phyloP scores from a whole-genome alignment of 2,329 filamentous ascomycete genomes.

The Emericellopsis cladophorae region DNA sequence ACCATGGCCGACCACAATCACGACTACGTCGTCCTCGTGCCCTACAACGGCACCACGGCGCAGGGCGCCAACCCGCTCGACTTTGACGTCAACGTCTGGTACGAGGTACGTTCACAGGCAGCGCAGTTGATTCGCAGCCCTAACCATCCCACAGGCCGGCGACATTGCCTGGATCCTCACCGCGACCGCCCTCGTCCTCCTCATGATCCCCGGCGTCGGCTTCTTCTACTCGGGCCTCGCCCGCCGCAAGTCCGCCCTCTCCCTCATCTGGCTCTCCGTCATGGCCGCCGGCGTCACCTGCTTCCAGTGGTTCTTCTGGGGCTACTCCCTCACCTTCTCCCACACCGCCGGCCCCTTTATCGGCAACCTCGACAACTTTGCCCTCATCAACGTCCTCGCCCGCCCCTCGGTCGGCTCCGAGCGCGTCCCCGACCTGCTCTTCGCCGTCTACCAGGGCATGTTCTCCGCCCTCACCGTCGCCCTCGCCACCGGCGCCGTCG shows the following conservation, averaged over 20 bases:
- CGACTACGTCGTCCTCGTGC: constrained; percentile 26
- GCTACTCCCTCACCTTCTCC: constrained; percentile 72
- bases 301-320: constrained; percentile 96
- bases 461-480: constrained; percentile 80
- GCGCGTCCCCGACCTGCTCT: constrained; percentile 70
- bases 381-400: constrained; percentile 63
- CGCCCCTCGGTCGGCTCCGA: constrained; percentile 61
- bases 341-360: constrained; percentile 66
- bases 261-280: constrained; percentile 80
- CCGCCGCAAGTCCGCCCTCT: constrained; percentile 77
- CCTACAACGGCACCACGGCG: constrained; percentile 51
- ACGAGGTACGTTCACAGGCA: constrained; percentile 40
- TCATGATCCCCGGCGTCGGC: constrained; percentile 89
- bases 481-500: constrained; percentile 71
- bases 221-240: constrained; percentile 93
- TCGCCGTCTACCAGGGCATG: constrained; percentile 80
- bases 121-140: constrained; percentile 2
- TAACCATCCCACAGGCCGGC: constrained; percentile 41
- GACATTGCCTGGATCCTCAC: constrained; percentile 80
- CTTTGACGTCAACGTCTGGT: constrained; percentile 66
- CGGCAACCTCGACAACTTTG: constrained; percentile 68
- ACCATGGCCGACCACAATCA: constrained; percentile 14
- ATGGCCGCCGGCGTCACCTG: constrained; percentile 75
- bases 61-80: constrained; percentile 57
- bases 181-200: constrained; percentile 67